Conservation (phyloP, 768 basidiomycete species). For the Boletus sensibilis region DNA sequence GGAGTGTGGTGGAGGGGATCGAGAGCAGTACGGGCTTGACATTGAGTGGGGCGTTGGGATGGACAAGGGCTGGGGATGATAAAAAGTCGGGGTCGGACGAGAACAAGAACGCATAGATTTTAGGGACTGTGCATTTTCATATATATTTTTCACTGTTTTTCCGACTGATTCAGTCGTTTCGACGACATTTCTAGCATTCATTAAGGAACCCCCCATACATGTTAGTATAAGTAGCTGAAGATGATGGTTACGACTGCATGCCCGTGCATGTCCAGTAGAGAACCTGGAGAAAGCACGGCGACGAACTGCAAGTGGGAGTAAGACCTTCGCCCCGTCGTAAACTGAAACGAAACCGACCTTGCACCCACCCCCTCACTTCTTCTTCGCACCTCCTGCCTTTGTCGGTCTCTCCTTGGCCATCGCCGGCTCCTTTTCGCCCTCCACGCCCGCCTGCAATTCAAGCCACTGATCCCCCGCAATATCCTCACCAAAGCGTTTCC, state of each 20-base stretch:
- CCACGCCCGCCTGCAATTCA: slow-evolving; percentile 23
- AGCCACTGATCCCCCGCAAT: slow-evolving; percentile 37
- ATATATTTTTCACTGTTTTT: slow-evolving; percentile 1
- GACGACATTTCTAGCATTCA: not conserved
- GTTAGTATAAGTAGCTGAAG: not conserved
- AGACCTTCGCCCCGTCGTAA: not conserved
- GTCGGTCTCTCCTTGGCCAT: slow-evolving; percentile 20
- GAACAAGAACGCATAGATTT: slow-evolving; percentile 13
- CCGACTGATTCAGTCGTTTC: not conserved
- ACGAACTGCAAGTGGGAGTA: not conserved
- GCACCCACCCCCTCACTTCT: slow-evolving; percentile 10
- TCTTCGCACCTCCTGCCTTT: slow-evolving; percentile 17
- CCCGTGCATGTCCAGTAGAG: not conserved
- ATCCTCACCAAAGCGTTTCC: slow-evolving; percentile 62
- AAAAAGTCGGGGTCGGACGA: slow-evolving; percentile 17
- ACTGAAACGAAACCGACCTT: not conserved
- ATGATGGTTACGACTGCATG: not conserved
- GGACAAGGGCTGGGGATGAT: slow-evolving; percentile 26
- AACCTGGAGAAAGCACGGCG: not conserved
- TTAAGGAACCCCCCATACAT: not conserved
- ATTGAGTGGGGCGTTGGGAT: slow-evolving; percentile 57
- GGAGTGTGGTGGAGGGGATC: slow-evolving; percentile 48
- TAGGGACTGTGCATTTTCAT: not conserved
- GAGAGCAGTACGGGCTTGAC: slow-evolving; percentile 76
- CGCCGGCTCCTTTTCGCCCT: slow-evolving; percentile 31